A percentile compares a stretch with the other conserved stretches of the same genome.
phyloP scores from a whole-genome alignment of 345 rosid genomes.

The Euphorbia lathyris region DNA sequence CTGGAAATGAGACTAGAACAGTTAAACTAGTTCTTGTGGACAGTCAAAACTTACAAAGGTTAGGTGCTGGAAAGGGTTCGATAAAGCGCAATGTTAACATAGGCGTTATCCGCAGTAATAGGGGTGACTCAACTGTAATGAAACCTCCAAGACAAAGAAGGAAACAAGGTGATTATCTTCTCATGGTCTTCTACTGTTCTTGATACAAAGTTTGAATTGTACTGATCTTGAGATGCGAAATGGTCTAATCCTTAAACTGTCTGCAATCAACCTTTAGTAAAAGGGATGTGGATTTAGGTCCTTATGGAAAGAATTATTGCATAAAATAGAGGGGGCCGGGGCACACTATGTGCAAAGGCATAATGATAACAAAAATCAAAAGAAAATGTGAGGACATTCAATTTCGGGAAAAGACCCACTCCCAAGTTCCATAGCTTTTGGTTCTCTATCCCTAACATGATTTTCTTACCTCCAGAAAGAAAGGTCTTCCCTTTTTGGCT shows the following conservation, averaged over 20 bases:
- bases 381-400: too few relatives aligned
- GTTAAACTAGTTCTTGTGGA: conserved; percentile 73
- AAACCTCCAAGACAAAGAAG: conserved; percentile 77
- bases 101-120: conserved; percentile 54
- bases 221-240: not conserved
- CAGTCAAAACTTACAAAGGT: conserved; percentile 68
- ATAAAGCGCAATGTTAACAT: conserved; percentile 55
- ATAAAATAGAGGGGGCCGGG: too few relatives aligned
- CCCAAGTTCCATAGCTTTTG: too few relatives aligned
- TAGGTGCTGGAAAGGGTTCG: conserved; percentile 69
- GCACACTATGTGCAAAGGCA: too few relatives aligned
- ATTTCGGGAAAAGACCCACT: too few relatives aligned
- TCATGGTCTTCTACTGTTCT: conserved; percentile 1
- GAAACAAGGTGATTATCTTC: conserved; percentile 59
- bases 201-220: not conserved
- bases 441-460: too few relatives aligned
- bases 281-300: not conserved
- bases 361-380: too few relatives aligned
- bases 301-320: not conserved
- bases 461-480: too few relatives aligned
- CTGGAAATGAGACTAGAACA: conserved; percentile 56
- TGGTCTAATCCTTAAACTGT: not conserved
- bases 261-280: not conserved
- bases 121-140: conserved; percentile 52
- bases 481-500: too few relatives aligned